Base-by-base conservation (phyloP, 192 early-diverging fungal species). In the Coemansia sp. region DNA sequence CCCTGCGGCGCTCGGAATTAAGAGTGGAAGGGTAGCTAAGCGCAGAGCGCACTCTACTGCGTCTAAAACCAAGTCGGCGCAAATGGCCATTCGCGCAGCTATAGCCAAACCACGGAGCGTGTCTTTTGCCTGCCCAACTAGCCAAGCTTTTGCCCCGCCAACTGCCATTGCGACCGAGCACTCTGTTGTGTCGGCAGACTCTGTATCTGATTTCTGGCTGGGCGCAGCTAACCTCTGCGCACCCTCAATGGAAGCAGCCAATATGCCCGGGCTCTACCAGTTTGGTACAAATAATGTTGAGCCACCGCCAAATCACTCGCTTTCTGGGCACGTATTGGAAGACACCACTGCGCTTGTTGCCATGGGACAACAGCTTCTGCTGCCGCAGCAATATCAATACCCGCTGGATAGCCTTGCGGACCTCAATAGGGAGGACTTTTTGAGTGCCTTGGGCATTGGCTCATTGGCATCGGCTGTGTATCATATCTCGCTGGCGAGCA, bases 21-120 rank as follows among this genome's bases (percentile, higher is more conserved):
- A 46, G 16, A 38, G 56, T 20, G 67, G 66, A 7, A 73, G 40
- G 10, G 59, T 68, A 5, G 16, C 63, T 40, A 74, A 69, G 50
- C 66, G 72, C 10, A 61, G 72, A 38, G 63, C 69, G 21, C 43
- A 65, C 10, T 74, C 72, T 0, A 56, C 66, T 7, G 56, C 66
- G 8, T 50, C 45, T 10, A 68, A 55, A 42, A 50, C 18, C 7
- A 68, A 64, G 36, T 16, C 66, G 2, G 62, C 46, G 14, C 62
- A 46, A 23, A 51, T 40, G 9, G 26, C 28, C 7, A 37, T 56
- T 6, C 9, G 56, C 3, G 61, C 18, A 26, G 66, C 28, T 23
- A 36, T 34, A 34, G 24, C 50, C n/a, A 74, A 74, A 21, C 62
- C 55, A 14, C 72, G 72, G 7, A 74, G 72, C 48, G 64, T 74